These are phyloP conservation scores for Botrytis hyacinthi DNA, from an alignment of 2,329 filamentous ascomycete species.

Conservation along the genomic window DNA sequence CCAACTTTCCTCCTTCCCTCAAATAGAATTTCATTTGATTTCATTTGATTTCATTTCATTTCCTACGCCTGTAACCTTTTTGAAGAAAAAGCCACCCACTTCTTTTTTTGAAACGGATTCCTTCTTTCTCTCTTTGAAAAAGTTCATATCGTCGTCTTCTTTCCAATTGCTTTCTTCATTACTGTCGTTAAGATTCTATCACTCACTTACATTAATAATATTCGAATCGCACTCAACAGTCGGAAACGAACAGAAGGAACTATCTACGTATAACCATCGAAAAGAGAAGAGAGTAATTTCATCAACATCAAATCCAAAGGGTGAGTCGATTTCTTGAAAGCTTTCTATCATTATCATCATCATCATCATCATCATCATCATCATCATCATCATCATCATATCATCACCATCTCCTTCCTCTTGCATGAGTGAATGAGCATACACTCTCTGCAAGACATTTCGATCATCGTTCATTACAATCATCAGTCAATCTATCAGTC, in stretches of 20 bases:
- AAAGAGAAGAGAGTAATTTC: slow-evolving; percentile 8
- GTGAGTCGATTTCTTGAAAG: slow-evolving; percentile 1
- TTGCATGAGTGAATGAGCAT: neutral
- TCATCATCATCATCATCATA: neutral
- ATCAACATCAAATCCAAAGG: slow-evolving; percentile 1
- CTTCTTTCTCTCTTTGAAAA: neutral
- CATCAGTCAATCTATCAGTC: neutral
- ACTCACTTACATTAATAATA: slow-evolving; percentile 12
- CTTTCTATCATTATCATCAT: neutral
- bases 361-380: neutral
- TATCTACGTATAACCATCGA: too few species aligned
- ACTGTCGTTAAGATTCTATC: slow-evolving; percentile 22
- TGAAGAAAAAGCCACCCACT: slow-evolving; percentile 17
- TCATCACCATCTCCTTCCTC: neutral
- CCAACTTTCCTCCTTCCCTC: neutral
- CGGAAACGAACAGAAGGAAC: neutral
- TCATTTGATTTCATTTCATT: neutral
- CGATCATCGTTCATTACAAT: neutral
- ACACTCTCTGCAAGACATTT: neutral
- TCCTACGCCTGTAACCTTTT: neutral
- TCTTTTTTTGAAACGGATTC: neutral
- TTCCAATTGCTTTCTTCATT: slow-evolving; percentile 8
- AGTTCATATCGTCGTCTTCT: neutral
- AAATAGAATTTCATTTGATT: neutral
- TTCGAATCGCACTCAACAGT: neutral